Evolutionary conservation across 176 grass and related monocot species (phyloP), one percentile per base, ranked within the genome.

Genomic region (Juncus effusus): DNA sequence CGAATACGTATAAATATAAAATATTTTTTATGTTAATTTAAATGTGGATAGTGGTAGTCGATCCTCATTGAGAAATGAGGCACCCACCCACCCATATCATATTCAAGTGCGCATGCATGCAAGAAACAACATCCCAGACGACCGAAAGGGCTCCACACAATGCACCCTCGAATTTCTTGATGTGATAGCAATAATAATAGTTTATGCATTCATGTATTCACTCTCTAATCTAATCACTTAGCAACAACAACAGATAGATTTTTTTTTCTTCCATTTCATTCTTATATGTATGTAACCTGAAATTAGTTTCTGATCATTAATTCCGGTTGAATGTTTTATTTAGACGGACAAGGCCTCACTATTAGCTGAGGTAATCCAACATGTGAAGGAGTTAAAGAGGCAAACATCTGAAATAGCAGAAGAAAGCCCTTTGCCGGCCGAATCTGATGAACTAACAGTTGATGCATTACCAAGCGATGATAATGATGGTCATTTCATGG

Each of bases 321-420:
- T 44, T 28, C 19, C 19, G 19, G 19, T 28, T 28, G 19, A 28
- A 28, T 28, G 19, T 28, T 28, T 28, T 28, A 66, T 65, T 37
- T 64, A 99, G 95, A 93, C 85, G 19, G 95, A 99, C 81, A 99
- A 99, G 74, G 95, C 95, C 10, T 99, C 95, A 38, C 72, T 99
- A 72, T 85, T 99, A 13, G 95, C 95, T 49, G 87, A 99, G 83
- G 95, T 90, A 75, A 90, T 99, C 65, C 84, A 99, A 68, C 95
- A 88, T 67, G 95, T 99, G 51, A 93, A 90, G 64, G 95, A 99
- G 72, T 83, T 99, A 62, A 99, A 99, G 78, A 81, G 86, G 40
- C 95, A 90, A 79, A 99, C 89, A 61, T 83, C 86, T 16, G 89
- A 90, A 73, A 93, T 99, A 66, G 50, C 86, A 16, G 89, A 90